Base-by-base conservation (phyloP, 2,329 filamentous ascomycete species). In the Cercospora sojina region DNA sequence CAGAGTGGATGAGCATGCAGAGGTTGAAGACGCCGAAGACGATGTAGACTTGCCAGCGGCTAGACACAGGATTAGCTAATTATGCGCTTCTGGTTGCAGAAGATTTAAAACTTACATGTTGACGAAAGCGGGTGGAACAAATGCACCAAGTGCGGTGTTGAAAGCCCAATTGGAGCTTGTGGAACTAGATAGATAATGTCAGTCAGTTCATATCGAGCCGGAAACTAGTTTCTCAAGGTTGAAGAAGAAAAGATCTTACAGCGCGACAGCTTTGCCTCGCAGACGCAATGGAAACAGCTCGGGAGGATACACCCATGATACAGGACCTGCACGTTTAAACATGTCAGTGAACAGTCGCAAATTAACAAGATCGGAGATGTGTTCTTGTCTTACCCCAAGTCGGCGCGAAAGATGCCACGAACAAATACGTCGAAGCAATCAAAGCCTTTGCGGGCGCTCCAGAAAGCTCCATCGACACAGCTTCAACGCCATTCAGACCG, bases 21-120 rank as follows among this genome's bases (percentile, higher is more conserved):
- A 83, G 83, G 74, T 90, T 90, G 81, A 92, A 91, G 9, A 87
- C 83, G 16, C 84, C 91, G 74, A 93, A 93, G 69, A 93, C 83
- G 77, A 92, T 85, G 77, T 92, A 85, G 1, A 84, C 78, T 69
- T 83, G 83, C 79, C 83, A 88, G 47, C 47, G 47, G 7, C 47
- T 51, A 23, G 7, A 25, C 1, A 7, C 1, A 8, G 7, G 8
- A 5, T 51, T 8, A 51, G 47, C 4, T 4, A 25, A 13, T 5
- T 3, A 16, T 49, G 9, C 5, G 8, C 9, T 6, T 16, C 3
- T n/a, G 3, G 5, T 5, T 23, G 20, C 1, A 13, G 9, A 20
- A 25, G 43, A 3, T 12, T 49, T 8, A 7, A 23, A 18, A 5
- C 47, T 16, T 80, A 80, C 73, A 88, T 88, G 73, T 86, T 87